These are phyloP conservation scores for Zoysia pacifica DNA, from an alignment of 176 grass and related monocot species.

Conservation along the genomic window DNA sequence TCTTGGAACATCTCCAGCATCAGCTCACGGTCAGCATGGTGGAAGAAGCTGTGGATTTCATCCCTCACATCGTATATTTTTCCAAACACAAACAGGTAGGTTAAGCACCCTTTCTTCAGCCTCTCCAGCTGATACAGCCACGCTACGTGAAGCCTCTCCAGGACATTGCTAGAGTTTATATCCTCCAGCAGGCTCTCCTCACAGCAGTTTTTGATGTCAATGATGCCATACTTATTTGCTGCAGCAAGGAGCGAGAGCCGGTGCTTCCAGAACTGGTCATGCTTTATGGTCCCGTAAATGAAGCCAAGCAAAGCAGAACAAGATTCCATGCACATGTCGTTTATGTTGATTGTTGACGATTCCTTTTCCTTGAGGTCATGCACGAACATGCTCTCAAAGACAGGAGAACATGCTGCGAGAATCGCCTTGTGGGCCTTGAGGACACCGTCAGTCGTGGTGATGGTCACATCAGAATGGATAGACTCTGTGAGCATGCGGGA, in stretches of 20 bases:
- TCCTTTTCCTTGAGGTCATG: constrained; percentile 79
- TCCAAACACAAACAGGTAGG: constrained; percentile 80
- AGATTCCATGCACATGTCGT: constrained; percentile 72
- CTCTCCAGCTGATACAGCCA: constrained; percentile 69
- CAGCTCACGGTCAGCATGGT: constrained; percentile 64
- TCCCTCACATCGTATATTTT: constrained; percentile 86
- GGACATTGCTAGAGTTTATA: constrained; percentile 64
- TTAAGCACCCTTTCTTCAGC: constrained; percentile 86
- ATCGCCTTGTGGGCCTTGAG: constrained; percentile 80
- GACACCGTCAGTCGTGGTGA: constrained; percentile 64
- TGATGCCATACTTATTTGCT: constrained; percentile 71
- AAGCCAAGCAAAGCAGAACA: constrained; percentile 65
- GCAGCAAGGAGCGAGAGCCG: constrained; percentile 61
- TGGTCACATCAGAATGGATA: constrained; percentile 77
- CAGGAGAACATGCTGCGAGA: constrained; percentile 62
- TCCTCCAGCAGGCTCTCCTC: constrained; percentile 94
- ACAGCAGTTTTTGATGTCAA: constrained; percentile 72
- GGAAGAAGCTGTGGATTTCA: constrained; percentile 76
- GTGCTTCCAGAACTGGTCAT: constrained; percentile 79
- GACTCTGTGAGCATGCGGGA: constrained; percentile 80
- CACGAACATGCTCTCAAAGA: constrained; percentile 86
- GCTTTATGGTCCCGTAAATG: constrained; percentile 73
- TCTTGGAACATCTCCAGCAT: constrained; percentile 93
- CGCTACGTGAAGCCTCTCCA: constrained; percentile 76
- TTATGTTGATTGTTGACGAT: constrained; percentile 57